Conservation (phyloP, 371 early-diverging fungal species). For the Dichotomocladium elegans region DNA sequence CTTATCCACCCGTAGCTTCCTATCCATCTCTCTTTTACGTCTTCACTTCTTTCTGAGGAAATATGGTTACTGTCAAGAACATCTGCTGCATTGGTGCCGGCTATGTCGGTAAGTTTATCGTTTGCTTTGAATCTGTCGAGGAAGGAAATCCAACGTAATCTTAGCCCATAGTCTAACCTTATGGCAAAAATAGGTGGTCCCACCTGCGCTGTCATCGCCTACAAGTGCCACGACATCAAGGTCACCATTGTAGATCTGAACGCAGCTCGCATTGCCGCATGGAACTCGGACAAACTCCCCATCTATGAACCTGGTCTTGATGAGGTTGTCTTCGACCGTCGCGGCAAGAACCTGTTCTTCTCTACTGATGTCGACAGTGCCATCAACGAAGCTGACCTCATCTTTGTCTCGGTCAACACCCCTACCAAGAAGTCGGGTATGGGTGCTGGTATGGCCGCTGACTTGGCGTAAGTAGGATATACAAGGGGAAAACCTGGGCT, state of each 20-base stretch:
- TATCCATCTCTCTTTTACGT: constrained; percentile 4
- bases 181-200: constrained; percentile 72
- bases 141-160: no score
- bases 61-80: constrained; percentile 53
- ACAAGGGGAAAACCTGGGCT: no score
- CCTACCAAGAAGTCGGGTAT: constrained; percentile 78
- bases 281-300: constrained; percentile 86
- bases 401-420: constrained; percentile 90
- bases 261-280: constrained; percentile 75
- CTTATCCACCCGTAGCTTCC: constrained; percentile 6
- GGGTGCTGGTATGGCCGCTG: constrained; percentile 85
- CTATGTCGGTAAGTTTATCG: constrained; percentile 77
- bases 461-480: constrained; percentile 63
- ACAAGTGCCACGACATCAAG: constrained; percentile 82
- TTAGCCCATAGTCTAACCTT: no score
- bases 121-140: background rate
- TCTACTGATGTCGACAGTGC: constrained; percentile 73
- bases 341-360: constrained; percentile 85
- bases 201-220: constrained; percentile 91
- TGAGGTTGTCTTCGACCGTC: constrained; percentile 67
- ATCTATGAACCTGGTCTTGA: constrained; percentile 92
- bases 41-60: background rate
- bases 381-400: constrained; percentile 78
- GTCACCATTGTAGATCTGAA: constrained; percentile 88
- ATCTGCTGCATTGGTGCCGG: constrained; percentile 93